Conservation (phyloP, 768 basidiomycete species). For the Crepidotus variabilis region DNA sequence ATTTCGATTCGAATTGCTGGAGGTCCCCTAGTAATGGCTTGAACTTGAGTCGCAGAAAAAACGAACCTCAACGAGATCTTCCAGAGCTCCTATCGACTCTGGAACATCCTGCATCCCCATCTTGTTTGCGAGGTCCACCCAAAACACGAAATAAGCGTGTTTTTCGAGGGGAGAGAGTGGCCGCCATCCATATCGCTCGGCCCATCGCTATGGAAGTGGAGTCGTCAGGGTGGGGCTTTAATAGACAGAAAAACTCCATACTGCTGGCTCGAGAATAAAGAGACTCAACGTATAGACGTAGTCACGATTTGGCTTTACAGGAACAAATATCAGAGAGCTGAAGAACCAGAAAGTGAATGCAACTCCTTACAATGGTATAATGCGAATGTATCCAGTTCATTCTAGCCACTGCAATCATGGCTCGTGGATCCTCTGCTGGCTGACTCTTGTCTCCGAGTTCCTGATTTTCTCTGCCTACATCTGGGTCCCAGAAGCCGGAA, state of each 20-base stretch:
- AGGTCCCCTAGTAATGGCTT: background rate
- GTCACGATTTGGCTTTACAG: constrained; percentile 32
- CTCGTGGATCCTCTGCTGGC: constrained; percentile 33
- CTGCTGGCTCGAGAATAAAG: constrained; percentile 35
- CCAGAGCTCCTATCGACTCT: constrained; percentile 26
- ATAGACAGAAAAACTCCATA: constrained; percentile 13
- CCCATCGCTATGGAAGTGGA: constrained; percentile 30
- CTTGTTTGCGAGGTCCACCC: constrained; percentile 40
- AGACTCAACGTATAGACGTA: constrained; percentile 37
- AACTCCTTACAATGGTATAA: constrained; percentile 32
- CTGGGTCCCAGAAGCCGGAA: constrained; percentile 20
- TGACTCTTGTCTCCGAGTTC: constrained; percentile 8
- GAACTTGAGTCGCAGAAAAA: constrained; percentile 19
- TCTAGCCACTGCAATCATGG: constrained; percentile 35
- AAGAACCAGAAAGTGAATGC: too few relatives aligned
- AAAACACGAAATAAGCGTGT: constrained; percentile 39
- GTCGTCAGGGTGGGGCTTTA: background rate
- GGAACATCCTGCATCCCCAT: constrained; percentile 50
- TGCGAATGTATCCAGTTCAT: constrained; percentile 40
- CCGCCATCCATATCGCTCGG: constrained; percentile 39
- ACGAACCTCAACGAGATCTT: constrained; percentile 30
- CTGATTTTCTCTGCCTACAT: constrained; percentile 9
- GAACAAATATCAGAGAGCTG: too few relatives aligned
- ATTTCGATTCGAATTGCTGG: constrained; percentile 36
- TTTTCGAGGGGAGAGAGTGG: constrained; percentile 38